Evolutionary conservation across 106 monocot species (phyloP).

Genomic region (Dactylorhiza incarnata): DNA sequence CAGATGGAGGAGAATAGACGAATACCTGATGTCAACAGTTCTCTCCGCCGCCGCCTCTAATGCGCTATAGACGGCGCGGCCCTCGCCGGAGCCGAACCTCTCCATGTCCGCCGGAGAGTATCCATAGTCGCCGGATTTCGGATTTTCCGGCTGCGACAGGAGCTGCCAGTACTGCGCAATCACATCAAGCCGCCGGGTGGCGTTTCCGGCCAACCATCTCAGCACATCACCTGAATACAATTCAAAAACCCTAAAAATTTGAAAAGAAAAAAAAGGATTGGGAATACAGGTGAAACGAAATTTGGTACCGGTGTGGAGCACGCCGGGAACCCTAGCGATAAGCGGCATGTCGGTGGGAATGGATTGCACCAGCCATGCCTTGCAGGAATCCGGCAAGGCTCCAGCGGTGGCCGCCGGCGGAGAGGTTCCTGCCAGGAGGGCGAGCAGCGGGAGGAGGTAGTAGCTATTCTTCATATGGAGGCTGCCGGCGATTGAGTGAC

Average conservation of each 20-base stretch:
- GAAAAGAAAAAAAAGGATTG: neutral
- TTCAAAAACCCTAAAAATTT: neutral
- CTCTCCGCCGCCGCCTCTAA: constrained; percentile 67
- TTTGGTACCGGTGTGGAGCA: constrained; percentile 62
- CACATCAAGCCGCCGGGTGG: constrained; percentile 62
- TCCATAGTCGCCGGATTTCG: constrained; percentile 73
- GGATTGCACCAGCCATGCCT: constrained; percentile 91
- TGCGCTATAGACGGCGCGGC: constrained; percentile 44
- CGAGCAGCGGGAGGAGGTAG: neutral
- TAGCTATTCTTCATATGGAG: neutral
- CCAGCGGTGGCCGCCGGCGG: neutral
- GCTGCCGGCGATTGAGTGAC: no score
- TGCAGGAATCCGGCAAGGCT: constrained; percentile 38
- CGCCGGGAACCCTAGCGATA: constrained; percentile 64
- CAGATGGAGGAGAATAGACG: neutral
- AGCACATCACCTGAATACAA: constrained; percentile 53
- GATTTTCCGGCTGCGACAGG: constrained; percentile 48
- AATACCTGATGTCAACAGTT: constrained; percentile 57
- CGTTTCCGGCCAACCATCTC: constrained; percentile 78
- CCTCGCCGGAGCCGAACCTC: constrained; percentile 52
- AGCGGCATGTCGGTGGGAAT: constrained; percentile 93
- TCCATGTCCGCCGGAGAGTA: constrained; percentile 64
- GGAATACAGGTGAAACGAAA: neutral
- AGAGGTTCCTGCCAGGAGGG: constrained; percentile 7
- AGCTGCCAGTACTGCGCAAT: constrained; percentile 95